Conservation (phyloP, 148 eudicot genomes). For the Persicaria tinctoria region DNA sequence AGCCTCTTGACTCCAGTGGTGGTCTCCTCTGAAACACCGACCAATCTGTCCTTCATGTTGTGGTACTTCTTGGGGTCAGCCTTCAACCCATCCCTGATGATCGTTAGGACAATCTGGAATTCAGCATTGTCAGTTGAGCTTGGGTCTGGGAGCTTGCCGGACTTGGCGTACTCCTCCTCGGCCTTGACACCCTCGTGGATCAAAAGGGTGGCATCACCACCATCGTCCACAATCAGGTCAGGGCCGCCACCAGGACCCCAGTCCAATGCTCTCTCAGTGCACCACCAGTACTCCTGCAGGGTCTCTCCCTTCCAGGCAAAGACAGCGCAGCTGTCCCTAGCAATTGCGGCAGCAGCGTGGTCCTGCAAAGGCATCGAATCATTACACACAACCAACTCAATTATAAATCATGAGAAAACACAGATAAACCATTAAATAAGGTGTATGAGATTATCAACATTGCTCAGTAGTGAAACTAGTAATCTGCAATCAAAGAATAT, state of each 20-base stretch:
- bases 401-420: neutral
- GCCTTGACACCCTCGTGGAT: slow-evolving; percentile 99
- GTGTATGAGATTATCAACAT: neutral
- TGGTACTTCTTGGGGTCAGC: slow-evolving; percentile 71
- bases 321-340: slow-evolving; percentile 87
- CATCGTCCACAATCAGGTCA: slow-evolving; percentile 90
- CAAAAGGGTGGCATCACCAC: slow-evolving; percentile 83
- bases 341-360: slow-evolving; percentile 91
- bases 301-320: slow-evolving; percentile 99
- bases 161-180: slow-evolving; percentile 66
- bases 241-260: slow-evolving; percentile 94
- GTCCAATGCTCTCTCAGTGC: slow-evolving; percentile 89
- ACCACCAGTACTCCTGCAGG: slow-evolving; percentile 99
- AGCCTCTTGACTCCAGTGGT: slow-evolving; percentile 99
- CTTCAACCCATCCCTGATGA: slow-evolving; percentile 68
- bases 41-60: slow-evolving; percentile 78
- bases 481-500: neutral
- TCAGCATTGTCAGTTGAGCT: slow-evolving; percentile 67
- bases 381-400: neutral
- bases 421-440: neutral
- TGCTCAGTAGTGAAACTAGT: neutral
- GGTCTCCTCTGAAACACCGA: slow-evolving; percentile 96
- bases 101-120: slow-evolving; percentile 72
- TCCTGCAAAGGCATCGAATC: slow-evolving; percentile 30
- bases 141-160: slow-evolving; percentile 68